Evolutionary conservation across 495 filamentous ascomycete species (phyloP).

Genomic region (Daldinia vernicosa): DNA sequence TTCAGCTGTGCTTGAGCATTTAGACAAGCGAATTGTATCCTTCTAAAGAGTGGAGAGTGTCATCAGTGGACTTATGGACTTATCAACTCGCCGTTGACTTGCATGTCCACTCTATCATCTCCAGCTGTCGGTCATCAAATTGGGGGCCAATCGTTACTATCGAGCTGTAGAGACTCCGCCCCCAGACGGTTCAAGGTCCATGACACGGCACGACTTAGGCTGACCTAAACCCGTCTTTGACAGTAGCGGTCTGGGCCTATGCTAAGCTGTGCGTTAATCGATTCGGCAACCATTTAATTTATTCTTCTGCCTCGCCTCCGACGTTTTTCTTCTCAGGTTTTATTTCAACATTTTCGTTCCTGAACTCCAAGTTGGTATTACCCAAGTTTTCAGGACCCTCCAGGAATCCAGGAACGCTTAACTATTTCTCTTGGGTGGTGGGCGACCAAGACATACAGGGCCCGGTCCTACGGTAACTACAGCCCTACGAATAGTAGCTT

Average conservation of each 20-base stretch:
- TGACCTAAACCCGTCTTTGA: constrained; percentile 12
- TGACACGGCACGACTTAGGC: constrained; percentile 25
- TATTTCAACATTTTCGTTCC: not conserved
- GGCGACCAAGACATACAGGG: constrained; percentile 42
- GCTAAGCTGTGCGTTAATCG: constrained; percentile 20
- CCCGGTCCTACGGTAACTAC: constrained; percentile 38
- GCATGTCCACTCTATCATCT: constrained; percentile 32
- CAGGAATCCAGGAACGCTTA: not conserved
- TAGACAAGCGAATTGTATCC: constrained; percentile 14
- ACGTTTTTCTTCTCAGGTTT: not conserved
- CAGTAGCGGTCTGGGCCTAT: constrained; percentile 35
- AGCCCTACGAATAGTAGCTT: constrained; percentile 44
- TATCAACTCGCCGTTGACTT: constrained; percentile 16
- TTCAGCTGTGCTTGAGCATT: constrained; percentile 28
- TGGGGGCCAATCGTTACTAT: constrained; percentile 35
- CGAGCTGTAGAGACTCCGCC: constrained; percentile 17
- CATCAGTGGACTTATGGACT: constrained; percentile 5
- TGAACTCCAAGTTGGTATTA: constrained; percentile 5
- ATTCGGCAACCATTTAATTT: constrained; percentile 14
- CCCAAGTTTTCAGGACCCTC: not conserved
- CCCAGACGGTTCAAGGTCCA: constrained; percentile 10
- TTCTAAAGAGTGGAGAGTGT: constrained; percentile 22
- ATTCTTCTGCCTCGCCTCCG: not conserved
- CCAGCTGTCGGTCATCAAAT: constrained; percentile 41
- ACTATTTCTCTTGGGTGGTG: constrained; percentile 27